phyloP scores from a whole-genome alignment of 352 stramenopile species.

The Pelagophyceae sp. region DNA sequence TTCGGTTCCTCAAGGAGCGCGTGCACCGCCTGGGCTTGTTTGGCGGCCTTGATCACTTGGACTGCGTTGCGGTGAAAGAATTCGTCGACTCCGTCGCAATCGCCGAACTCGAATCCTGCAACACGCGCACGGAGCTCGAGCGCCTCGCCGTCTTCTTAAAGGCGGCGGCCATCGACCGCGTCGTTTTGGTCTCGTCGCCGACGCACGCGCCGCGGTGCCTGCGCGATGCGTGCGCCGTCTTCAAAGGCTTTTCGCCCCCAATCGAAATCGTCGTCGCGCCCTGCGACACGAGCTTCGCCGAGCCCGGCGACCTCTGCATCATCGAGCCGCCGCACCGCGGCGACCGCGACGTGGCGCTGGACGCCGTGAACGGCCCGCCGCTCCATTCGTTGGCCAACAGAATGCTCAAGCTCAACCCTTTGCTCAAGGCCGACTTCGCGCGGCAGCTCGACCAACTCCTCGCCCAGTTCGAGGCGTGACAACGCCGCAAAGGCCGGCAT shows the following conservation, averaged over 20 bases:
- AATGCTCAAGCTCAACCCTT: not conserved
- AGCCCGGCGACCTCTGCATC: not conserved
- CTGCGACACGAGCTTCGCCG: not conserved
- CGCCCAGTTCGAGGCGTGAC: no score
- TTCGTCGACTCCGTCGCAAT: not conserved
- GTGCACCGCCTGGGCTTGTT: not conserved
- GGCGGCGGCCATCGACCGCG: not conserved
- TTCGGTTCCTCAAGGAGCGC: not conserved
- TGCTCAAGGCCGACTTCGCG: no score
- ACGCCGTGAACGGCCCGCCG: no score
- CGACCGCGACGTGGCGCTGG: no score
- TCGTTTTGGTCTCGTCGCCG: not conserved
- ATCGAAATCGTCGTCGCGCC: not conserved
- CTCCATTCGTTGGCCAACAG: not conserved
- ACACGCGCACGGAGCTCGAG: conserved; percentile 8
- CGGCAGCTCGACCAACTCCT: no score
- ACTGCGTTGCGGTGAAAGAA: not conserved
- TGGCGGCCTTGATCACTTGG: not conserved
- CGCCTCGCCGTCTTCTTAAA: no score
- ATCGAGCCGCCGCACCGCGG: conserved; percentile 7
- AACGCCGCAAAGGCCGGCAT: no score
- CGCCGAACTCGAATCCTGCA: no score
- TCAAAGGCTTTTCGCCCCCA: not conserved
- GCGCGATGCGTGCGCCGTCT: not conserved
- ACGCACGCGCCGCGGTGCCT: not conserved